Percentiles rank a stretch among this genome's conserved stretches.
Evolutionary conservation across 345 rosid species (phyloP).

Genomic region (Melastoma malabathricum): DNA sequence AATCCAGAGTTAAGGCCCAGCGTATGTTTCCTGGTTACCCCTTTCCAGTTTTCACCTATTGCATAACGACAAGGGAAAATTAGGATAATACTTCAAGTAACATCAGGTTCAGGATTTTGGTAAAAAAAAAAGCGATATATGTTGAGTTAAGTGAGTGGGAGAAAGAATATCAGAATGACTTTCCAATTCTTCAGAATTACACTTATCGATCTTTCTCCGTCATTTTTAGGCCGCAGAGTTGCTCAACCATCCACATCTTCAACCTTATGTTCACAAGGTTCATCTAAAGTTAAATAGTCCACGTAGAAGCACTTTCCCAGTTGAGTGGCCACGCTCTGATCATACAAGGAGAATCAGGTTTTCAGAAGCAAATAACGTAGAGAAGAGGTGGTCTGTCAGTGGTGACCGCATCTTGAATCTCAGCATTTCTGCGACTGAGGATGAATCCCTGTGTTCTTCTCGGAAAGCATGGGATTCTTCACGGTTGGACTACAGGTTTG

Average conservation of each 20-base stretch:
- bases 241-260: constrained; percentile 77
- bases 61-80: no score
- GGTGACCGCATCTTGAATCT: constrained; percentile 66
- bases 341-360: constrained; percentile 37
- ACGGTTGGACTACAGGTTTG: constrained; percentile 23
- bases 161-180: no score
- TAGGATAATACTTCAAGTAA: no score
- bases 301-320: constrained; percentile 30
- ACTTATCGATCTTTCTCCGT: background rate
- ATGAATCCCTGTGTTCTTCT: constrained; percentile 34
- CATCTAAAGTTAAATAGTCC: constrained; percentile 61
- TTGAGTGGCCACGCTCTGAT: constrained; percentile 34
- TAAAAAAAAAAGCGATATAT: no score
- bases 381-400: constrained; percentile 56
- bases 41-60: background rate
- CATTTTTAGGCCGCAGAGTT: constrained; percentile 55
- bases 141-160: no score
- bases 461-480: constrained; percentile 35
- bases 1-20: constrained; percentile 90
- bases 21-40: constrained; percentile 25
- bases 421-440: constrained; percentile 42
- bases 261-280: constrained; percentile 53
- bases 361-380: constrained; percentile 28
- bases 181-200: no score
- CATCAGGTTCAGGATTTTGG: no score